Conservation (phyloP, 257 asterid species). For the Solanum chilense region DNA sequence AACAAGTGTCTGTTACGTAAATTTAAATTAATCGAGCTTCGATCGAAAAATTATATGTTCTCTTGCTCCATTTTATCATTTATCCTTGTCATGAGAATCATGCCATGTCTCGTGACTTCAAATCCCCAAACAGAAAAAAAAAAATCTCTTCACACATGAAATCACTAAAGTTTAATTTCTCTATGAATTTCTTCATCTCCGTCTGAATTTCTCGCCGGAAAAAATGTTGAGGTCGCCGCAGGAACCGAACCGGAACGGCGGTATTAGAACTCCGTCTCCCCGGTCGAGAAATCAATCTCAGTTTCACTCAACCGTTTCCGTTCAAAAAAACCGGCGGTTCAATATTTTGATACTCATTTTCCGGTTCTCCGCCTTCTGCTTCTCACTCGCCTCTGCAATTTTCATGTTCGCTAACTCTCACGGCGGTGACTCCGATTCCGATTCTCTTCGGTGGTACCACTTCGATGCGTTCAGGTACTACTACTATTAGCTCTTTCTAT, state of each 20-base stretch:
- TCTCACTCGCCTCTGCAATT: constrained; percentile 35
- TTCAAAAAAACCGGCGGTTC: constrained; percentile 32
- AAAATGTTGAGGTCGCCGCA: constrained; percentile 19
- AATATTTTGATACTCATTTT: constrained; percentile 16
- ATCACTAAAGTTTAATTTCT: not conserved
- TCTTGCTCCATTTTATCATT: not conserved
- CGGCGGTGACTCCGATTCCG: constrained; percentile 10
- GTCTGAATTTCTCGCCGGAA: not conserved
- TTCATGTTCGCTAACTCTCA: constrained; percentile 28
- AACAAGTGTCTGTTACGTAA: rapidly evolving
- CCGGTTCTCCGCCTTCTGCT: constrained; percentile 35
- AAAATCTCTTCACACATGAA: not conserved
- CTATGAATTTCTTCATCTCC: not conserved
- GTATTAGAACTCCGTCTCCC: constrained; percentile 26
- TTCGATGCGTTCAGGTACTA: constrained; percentile 22
- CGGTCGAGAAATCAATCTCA: constrained; percentile 27
- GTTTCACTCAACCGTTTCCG: constrained; percentile 33
- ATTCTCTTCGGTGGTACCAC: constrained; percentile 19
- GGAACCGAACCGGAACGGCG: constrained; percentile 12
- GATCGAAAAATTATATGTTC: not conserved
- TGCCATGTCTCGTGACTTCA: constrained; percentile 21
- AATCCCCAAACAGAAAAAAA: not conserved
- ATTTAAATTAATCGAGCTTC: not conserved
- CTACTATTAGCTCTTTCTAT: not conserved
- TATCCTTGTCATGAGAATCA: constrained; percentile 12